These are phyloP conservation scores for Podila minutissima DNA, from an alignment of 192 early-diverging fungal species.

Conservation along the genomic window DNA sequence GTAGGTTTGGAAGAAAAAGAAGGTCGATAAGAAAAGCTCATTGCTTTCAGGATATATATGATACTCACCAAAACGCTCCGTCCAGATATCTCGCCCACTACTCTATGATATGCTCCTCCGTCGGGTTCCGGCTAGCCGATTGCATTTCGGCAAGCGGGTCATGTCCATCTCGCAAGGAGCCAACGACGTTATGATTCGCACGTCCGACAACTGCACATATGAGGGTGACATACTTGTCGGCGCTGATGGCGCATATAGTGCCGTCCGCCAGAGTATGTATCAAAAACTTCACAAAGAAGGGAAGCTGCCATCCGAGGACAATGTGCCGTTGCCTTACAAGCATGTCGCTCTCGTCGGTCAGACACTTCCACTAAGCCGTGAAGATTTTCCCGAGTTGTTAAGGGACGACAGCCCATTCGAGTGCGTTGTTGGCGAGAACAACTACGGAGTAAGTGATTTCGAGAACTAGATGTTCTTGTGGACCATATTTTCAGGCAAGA, in stretches of 20 bases:
- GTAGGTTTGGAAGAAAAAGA: not conserved
- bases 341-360: constrained; percentile 1
- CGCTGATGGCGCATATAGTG: constrained; percentile 9
- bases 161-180: not conserved
- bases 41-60: too few species aligned
- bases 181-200: not conserved
- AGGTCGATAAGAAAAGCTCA: too few species aligned
- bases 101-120: not conserved
- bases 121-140: not conserved
- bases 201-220: not conserved
- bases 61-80: too few species aligned
- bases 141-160: not conserved
- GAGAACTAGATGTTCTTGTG: too few species aligned
- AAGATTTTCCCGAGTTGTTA: not conserved
- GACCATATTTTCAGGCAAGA: too few species aligned
- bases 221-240: not conserved
- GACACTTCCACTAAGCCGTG: not conserved
- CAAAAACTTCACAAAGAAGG: not conserved
- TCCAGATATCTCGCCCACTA: not conserved
- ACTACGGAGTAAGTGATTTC: not conserved
- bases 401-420: not conserved
- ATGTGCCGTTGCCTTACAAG: not conserved
- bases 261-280: not conserved
- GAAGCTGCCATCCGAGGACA: not conserved
- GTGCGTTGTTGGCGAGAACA: not conserved